Evolutionary conservation across 495 filamentous ascomycete genomes (phyloP).

Genomic region (Tuber borchii): DNA sequence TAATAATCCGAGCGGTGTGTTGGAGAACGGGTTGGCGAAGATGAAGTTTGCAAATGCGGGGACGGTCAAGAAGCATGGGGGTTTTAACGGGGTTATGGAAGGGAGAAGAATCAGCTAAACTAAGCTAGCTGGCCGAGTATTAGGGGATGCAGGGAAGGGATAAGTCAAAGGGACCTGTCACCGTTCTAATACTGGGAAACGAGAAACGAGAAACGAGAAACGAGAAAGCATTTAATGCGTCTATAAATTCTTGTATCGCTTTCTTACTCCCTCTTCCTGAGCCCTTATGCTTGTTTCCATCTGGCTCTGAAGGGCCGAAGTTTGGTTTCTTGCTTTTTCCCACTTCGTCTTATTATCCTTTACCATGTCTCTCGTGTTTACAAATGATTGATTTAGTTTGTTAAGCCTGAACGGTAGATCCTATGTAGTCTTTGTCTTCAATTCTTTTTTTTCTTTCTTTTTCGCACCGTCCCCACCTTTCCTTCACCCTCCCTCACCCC

Average conservation of each 20-base stretch:
- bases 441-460: slow-evolving; percentile 12
- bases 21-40: slow-evolving; percentile 32
- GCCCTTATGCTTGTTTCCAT: neutral
- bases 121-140: neutral
- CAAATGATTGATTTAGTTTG: neutral
- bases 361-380: neutral
- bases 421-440: slow-evolving; percentile 10
- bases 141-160: neutral
- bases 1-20: slow-evolving; percentile 29
- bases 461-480: slow-evolving; percentile 7
- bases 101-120: neutral
- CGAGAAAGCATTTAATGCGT: neutral
- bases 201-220: neutral
- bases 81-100: slow-evolving; percentile 9
- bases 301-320: neutral
- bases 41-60: slow-evolving; percentile 31
- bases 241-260: neutral
- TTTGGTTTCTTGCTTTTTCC: neutral
- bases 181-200: neutral
- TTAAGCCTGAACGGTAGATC: neutral
- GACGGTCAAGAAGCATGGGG: slow-evolving; percentile 13
- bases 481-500: neutral
- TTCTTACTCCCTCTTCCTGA: neutral
- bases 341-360: neutral
- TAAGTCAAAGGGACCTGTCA: neutral